phyloP scores from a whole-genome alignment of 129 eudicot genomes.

The Saussurea involucrata region DNA sequence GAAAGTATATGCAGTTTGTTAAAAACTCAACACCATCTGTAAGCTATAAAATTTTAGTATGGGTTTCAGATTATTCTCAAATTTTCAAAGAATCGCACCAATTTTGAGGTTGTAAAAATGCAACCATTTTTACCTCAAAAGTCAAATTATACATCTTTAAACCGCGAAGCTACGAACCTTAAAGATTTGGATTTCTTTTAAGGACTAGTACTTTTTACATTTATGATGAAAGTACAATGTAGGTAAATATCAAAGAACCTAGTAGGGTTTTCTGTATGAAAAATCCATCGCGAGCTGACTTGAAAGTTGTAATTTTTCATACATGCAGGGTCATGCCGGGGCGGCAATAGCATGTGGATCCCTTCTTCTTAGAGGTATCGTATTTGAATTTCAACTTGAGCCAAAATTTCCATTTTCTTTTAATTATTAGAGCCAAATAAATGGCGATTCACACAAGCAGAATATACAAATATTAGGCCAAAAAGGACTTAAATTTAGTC shows the following conservation, averaged over 20 bases:
- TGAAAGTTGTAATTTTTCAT: slow-evolving; percentile 12
- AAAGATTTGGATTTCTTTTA: background rate
- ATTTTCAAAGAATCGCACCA: background rate
- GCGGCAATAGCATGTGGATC: slow-evolving; percentile 92
- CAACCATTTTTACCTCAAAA: background rate
- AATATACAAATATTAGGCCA: background rate
- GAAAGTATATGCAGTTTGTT: background rate
- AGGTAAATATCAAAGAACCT: background rate
- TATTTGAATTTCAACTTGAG: slow-evolving; percentile 2
- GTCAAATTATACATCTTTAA: background rate
- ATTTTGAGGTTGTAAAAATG: background rate
- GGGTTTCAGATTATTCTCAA: background rate
- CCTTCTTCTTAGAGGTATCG: slow-evolving; percentile 77
- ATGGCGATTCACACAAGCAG: background rate
- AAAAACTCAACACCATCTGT: background rate
- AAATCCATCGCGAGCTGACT: background rate
- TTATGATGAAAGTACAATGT: background rate
- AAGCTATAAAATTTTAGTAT: background rate
- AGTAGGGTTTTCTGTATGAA: background rate
- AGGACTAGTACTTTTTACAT: background rate
- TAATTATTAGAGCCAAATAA: background rate
- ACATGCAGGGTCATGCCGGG: slow-evolving; percentile 79
- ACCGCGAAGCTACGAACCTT: background rate
- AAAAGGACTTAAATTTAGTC: background rate
- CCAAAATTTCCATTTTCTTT: background rate